These are phyloP conservation scores for Penicillium digitatum DNA, from an alignment of 2,329 filamentous ascomycete species.

Conservation along the genomic window DNA sequence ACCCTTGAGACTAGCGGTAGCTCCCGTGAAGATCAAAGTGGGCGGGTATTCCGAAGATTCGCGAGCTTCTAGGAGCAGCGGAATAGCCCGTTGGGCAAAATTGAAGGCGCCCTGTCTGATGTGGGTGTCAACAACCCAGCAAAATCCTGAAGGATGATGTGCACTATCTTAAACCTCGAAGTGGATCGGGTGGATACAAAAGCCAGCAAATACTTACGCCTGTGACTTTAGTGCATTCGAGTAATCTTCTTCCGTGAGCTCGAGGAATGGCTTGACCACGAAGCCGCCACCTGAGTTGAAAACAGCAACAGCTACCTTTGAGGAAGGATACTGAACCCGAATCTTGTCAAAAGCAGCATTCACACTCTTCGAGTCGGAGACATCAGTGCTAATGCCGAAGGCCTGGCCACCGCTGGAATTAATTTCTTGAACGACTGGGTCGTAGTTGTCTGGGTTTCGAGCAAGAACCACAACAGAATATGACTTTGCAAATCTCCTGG, in stretches of 20 bases:
- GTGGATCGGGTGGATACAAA: background rate
- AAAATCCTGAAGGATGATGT: background rate
- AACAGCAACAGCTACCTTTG: conserved; percentile 50
- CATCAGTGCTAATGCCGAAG: conserved; percentile 58
- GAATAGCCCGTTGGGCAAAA: conserved; percentile 69
- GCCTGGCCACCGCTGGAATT: conserved; percentile 56
- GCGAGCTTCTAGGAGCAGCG: conserved; percentile 61
- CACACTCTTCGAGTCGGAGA: conserved; percentile 52
- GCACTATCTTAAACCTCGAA: background rate
- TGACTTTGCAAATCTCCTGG: conserved; percentile 54
- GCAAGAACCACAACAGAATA: conserved; percentile 60
- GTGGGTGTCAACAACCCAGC: background rate
- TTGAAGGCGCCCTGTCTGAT: conserved; percentile 61
- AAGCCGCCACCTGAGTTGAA: conserved; percentile 60
- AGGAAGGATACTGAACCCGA: conserved; percentile 49
- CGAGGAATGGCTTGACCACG: conserved; percentile 58
- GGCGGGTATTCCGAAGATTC: conserved; percentile 60
- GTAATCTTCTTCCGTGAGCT: conserved; percentile 58
- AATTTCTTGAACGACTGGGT: conserved; percentile 56
- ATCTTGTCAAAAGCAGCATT: conserved; percentile 53
- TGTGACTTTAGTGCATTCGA: conserved; percentile 48
- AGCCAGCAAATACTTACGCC: conserved; percentile 38
- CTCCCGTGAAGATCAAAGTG: conserved; percentile 79
- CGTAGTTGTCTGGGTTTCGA: conserved; percentile 55
- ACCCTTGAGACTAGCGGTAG: conserved; percentile 73